phyloP scores from a whole-genome alignment of 2,329 filamentous ascomycete species.

The Emericellopsis cladophorae region DNA sequence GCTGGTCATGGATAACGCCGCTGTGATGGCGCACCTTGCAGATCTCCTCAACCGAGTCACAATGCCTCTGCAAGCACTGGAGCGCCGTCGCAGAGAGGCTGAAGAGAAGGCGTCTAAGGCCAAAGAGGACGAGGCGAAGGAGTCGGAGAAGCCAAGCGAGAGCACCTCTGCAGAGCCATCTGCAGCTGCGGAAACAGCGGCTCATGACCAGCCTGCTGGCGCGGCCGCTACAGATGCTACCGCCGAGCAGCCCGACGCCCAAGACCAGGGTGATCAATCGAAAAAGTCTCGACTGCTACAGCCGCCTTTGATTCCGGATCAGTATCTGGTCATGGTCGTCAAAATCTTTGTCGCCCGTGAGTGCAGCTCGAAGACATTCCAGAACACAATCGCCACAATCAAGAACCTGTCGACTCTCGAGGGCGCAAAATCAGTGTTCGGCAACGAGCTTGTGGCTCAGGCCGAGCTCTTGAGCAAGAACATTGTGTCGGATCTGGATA shows the following conservation, averaged over 20 bases:
- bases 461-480: constrained; percentile 74
- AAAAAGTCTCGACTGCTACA: constrained; percentile 46
- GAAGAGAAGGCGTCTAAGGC: constrained; percentile 38
- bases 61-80: constrained; percentile 65
- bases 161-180: background rate
- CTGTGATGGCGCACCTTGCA: constrained; percentile 89
- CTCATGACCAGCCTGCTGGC: constrained; percentile 10
- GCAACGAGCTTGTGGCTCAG: constrained; percentile 82
- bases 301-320: constrained; percentile 74
- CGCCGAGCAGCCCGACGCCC: constrained; percentile 20
- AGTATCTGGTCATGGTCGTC: constrained; percentile 87
- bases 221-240: constrained; percentile 10
- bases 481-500: constrained; percentile 73
- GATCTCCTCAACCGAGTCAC: constrained; percentile 81
- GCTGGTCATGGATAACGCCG: constrained; percentile 91
- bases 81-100: constrained; percentile 71
- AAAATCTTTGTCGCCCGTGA: constrained; percentile 93
- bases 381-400: constrained; percentile 95
- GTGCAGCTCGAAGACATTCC: constrained; percentile 95
- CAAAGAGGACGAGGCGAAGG: constrained; percentile 12
- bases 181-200: constrained; percentile 4
- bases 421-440: constrained; percentile 79
- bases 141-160: constrained; percentile 21
- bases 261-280: too few relatives aligned
- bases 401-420: constrained; percentile 93